Percentiles rank a stretch among this genome's conserved stretches.
phyloP scores from a whole-genome alignment of 108 stramenopile genomes.

The Pelagomonas calceolata region DNA sequence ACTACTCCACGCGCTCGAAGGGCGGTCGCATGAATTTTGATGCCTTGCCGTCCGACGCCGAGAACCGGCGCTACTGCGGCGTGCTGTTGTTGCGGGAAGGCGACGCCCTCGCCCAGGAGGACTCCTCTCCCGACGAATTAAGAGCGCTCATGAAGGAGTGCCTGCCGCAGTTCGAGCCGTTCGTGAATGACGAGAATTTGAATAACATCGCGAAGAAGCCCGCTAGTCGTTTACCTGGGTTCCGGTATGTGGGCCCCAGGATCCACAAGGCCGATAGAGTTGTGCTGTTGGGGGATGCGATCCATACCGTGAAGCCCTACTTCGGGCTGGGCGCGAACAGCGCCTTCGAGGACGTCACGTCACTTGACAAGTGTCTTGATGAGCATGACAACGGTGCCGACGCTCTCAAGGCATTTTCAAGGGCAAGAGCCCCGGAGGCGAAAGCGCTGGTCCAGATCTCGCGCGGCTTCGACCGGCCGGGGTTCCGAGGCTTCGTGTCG shows the following conservation, averaged over 20 bases:
- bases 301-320: conserved; percentile 80
- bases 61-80: conserved; percentile 52
- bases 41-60: conserved; percentile 59
- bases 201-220: conserved; percentile 52
- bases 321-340: conserved; percentile 83
- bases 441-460: conserved; percentile 66
- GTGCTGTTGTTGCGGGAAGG: conserved; percentile 61
- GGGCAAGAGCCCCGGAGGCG: conserved; percentile 51
- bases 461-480: conserved; percentile 62
- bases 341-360: conserved; percentile 76
- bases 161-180: conserved; percentile 60
- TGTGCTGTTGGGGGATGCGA: conserved; percentile 67
- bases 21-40: conserved; percentile 57
- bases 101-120: conserved; percentile 46
- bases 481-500: conserved; percentile 55
- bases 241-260: conserved; percentile 62
- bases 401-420: conserved; percentile 46
- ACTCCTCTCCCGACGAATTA: conserved; percentile 42
- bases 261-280: conserved; percentile 54
- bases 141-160: conserved; percentile 48
- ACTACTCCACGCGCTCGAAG: conserved; percentile 61
- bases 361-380: conserved; percentile 17
- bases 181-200: conserved; percentile 55
- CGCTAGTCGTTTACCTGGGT: conserved; percentile 58
- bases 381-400: neutral